Evolutionary conservation across 2,329 filamentous ascomycete genomes (phyloP).

Genomic region (Rhynchosporium agropyri): DNA sequence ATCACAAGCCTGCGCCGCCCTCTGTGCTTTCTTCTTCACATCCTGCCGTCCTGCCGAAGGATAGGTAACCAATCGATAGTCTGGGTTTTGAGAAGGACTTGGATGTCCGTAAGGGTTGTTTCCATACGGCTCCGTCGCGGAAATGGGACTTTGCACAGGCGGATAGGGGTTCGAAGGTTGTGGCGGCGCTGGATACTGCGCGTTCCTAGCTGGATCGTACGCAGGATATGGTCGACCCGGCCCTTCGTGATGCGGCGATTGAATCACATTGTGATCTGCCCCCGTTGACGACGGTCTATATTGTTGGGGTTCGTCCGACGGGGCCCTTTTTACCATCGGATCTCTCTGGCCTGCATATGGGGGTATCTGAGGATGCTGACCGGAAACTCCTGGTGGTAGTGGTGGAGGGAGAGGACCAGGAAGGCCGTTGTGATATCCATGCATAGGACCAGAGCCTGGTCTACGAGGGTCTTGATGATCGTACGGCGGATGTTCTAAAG

Average conservation of each 20-base stretch:
- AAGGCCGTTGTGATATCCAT: slow-evolving; percentile 40
- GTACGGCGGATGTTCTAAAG: slow-evolving; percentile 57
- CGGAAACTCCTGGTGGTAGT: slow-evolving; percentile 38
- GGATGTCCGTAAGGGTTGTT: slow-evolving; percentile 28
- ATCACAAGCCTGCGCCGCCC: slow-evolving; percentile 74
- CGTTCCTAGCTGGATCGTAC: slow-evolving; percentile 31
- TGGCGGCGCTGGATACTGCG: slow-evolving; percentile 23
- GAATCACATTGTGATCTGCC: slow-evolving; percentile 36
- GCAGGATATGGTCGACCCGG: slow-evolving; percentile 29
- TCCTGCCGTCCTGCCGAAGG: slow-evolving; percentile 23
- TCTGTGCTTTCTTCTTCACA: slow-evolving; percentile 38
- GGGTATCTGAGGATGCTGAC: slow-evolving; percentile 23
- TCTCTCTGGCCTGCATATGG: slow-evolving; percentile 51
- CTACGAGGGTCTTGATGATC: slow-evolving; percentile 45
- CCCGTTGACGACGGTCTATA: slow-evolving; percentile 43
- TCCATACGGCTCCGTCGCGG: slow-evolving; percentile 33
- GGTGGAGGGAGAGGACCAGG: slow-evolving; percentile 42
- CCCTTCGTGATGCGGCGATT: slow-evolving; percentile 36
- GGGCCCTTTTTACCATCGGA: slow-evolving; percentile 58
- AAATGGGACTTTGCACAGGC: slow-evolving; percentile 38
- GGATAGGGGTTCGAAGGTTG: slow-evolving; percentile 26
- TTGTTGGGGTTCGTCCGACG: slow-evolving; percentile 42
- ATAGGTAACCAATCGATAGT: slow-evolving; percentile 35
- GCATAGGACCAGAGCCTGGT: slow-evolving; percentile 37
- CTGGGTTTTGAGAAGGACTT: slow-evolving; percentile 31